These are phyloP conservation scores for Diaporthe batatas DNA, from an alignment of 2,329 filamentous ascomycete genomes.

Conservation along the genomic window DNA sequence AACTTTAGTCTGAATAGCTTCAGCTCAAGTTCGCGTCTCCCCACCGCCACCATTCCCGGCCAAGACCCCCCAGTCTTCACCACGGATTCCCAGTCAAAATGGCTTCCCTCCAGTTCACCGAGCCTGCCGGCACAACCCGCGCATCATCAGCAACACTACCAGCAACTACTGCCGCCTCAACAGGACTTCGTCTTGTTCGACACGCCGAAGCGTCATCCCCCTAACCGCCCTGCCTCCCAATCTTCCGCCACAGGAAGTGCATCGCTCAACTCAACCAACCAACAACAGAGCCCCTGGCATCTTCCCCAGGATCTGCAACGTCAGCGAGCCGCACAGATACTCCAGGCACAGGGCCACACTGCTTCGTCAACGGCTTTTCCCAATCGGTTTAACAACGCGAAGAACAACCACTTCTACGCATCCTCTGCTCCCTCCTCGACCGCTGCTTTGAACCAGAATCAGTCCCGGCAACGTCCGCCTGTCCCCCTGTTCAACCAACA, in stretches of 20 bases:
- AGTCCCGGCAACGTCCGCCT: constrained; percentile 66
- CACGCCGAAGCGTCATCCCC: constrained; percentile 61
- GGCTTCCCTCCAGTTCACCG: constrained; percentile 78
- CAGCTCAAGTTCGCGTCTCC: constrained; percentile 69
- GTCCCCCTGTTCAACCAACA: constrained; percentile 80
- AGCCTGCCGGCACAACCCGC: constrained; percentile 74
- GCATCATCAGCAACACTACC: constrained; percentile 62
- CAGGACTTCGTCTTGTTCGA: constrained; percentile 87
- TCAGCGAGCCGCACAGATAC: constrained; percentile 70
- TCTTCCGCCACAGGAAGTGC: constrained; percentile 56
- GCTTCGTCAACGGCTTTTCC: constrained; percentile 66
- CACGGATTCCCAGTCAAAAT: constrained; percentile 86
- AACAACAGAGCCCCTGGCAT: constrained; percentile 51
- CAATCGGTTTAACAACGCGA: constrained; percentile 66
- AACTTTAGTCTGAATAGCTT: constrained; percentile 71
- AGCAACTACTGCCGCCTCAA: constrained; percentile 64
- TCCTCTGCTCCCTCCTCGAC: constrained; percentile 74
- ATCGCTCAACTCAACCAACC: constrained; percentile 60
- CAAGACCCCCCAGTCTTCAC: constrained; percentile 82
- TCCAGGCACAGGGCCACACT: constrained; percentile 69
- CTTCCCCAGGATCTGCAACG: constrained; percentile 58
- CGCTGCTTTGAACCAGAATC: constrained; percentile 63
- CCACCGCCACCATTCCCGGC: constrained; percentile 71
- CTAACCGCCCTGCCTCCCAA: constrained; percentile 58
- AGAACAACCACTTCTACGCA: constrained; percentile 74